These are phyloP conservation scores for Calcarisporium arbuscula DNA, from an alignment of 2,329 filamentous ascomycete genomes.

Conservation along the genomic window DNA sequence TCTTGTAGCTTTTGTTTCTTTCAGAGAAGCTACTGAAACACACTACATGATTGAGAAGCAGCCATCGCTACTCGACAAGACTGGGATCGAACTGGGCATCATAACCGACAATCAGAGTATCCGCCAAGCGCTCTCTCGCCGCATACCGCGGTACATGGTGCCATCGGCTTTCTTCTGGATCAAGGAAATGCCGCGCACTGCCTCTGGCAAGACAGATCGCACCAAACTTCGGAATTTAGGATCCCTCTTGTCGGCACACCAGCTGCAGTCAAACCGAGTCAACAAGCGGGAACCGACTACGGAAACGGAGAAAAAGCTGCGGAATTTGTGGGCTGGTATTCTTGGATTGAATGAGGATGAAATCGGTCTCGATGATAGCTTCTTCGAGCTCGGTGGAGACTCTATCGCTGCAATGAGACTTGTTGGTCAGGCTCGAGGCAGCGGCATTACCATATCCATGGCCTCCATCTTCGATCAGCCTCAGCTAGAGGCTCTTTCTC, in stretches of 20 bases:
- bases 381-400: constrained; percentile 55
- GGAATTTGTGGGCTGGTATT: constrained; percentile 41
- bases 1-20: constrained; percentile 38
- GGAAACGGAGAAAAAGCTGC: constrained; percentile 36
- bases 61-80: not conserved
- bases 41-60: no score
- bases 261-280: constrained; percentile 29
- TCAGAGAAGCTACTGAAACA: constrained; percentile 20
- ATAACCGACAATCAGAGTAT: constrained; percentile 25
- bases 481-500: no score
- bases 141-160: constrained; percentile 40
- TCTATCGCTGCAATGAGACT: constrained; percentile 57
- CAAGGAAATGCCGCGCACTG: not conserved
- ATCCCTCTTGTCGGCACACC: constrained; percentile 5
- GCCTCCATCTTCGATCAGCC: constrained; percentile 51
- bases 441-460: constrained; percentile 44
- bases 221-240: constrained; percentile 2
- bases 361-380: constrained; percentile 51
- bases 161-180: constrained; percentile 41
- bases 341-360: constrained; percentile 36
- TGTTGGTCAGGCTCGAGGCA: constrained; percentile 45
- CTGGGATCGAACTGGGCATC: constrained; percentile 14
- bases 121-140: constrained; percentile 20
- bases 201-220: constrained; percentile 3
- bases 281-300: constrained; percentile 30